Percentiles rank a stretch among this genome's conserved stretches.
These are phyloP conservation scores for Curvularia lunata DNA, from an alignment of 2,329 filamentous ascomycete genomes.

Conservation along the genomic window DNA sequence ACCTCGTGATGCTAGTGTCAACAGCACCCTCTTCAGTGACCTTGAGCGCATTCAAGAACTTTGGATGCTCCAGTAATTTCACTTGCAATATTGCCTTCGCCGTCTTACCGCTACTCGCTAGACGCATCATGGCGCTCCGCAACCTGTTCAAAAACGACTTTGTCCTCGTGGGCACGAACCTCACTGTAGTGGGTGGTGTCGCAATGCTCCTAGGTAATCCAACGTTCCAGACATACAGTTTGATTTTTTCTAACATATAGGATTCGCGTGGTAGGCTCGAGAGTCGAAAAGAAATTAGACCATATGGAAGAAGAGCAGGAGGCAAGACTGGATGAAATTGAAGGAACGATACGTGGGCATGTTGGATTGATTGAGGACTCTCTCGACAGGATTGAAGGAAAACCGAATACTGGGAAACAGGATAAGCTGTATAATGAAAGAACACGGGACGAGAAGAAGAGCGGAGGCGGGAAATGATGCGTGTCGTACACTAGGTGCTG, in stretches of 20 bases:
- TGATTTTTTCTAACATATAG: neutral
- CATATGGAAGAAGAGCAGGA: conserved; percentile 56
- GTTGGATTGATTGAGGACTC: conserved; percentile 57
- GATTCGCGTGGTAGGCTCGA: conserved; percentile 4
- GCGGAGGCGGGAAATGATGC: neutral
- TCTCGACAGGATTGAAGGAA: conserved; percentile 53
- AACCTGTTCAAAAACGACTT: conserved; percentile 21
- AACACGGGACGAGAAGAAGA: conserved; percentile 14
- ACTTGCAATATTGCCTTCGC: neutral
- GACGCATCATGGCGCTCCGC: conserved; percentile 13
- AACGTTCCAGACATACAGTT: neutral
- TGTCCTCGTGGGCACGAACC: conserved; percentile 14
- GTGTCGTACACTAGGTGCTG: neutral
- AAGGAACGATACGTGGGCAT: conserved; percentile 55
- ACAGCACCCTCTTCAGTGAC: neutral
- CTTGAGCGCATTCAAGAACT: neutral
- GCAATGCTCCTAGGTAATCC: conserved; percentile 15
- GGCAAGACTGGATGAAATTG: conserved; percentile 55
- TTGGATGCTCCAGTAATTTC: neutral
- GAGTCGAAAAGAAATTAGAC: conserved; percentile 31
- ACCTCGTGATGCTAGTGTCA: conserved; percentile 2
- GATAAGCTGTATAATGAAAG: conserved; percentile 43
- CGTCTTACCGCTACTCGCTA: neutral
- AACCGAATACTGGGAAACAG: conserved; percentile 42
- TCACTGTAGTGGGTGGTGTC: conserved; percentile 15